Conservation (phyloP, 306 rosid species). For the Parietaria judaica region DNA sequence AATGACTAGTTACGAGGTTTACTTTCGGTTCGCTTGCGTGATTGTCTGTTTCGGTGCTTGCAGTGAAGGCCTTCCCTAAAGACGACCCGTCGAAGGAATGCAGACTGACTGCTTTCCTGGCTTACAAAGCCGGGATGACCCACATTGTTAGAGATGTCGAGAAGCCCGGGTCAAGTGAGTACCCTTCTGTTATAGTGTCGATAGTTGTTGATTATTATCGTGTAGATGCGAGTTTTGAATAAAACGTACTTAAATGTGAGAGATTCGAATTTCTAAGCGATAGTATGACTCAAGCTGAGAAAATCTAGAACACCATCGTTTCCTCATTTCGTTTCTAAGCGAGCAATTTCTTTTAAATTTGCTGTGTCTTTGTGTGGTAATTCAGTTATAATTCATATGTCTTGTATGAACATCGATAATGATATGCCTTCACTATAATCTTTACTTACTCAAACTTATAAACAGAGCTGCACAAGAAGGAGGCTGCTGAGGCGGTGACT, state of each 20-base stretch:
- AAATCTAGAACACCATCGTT: too few species aligned
- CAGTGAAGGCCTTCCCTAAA: slow-evolving; percentile 15
- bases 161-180: slow-evolving; percentile 14
- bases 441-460: too few species aligned
- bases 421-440: background rate
- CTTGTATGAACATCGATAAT: too few species aligned
- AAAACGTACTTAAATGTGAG: too few species aligned
- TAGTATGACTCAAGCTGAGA: too few species aligned
- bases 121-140: slow-evolving; percentile 15
- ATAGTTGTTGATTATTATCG: too few species aligned
- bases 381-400: background rate
- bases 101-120: slow-evolving; percentile 8
- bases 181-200: background rate
- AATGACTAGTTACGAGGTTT: too few species aligned
- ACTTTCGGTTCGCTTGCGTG: too few species aligned
- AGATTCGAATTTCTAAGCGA: too few species aligned
- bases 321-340: too few species aligned
- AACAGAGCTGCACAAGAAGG: slow-evolving; percentile 16
- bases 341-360: too few species aligned
- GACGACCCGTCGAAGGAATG: slow-evolving; percentile 9
- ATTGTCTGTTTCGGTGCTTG: background rate
- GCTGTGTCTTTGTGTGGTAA: background rate
- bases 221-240: too few species aligned
- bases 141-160: slow-evolving; percentile 17
- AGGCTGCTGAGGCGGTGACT: slow-evolving; percentile 13